These are phyloP conservation scores for Amyloporia xantha DNA, from an alignment of 768 basidiomycete genomes.

Conservation along the genomic window DNA sequence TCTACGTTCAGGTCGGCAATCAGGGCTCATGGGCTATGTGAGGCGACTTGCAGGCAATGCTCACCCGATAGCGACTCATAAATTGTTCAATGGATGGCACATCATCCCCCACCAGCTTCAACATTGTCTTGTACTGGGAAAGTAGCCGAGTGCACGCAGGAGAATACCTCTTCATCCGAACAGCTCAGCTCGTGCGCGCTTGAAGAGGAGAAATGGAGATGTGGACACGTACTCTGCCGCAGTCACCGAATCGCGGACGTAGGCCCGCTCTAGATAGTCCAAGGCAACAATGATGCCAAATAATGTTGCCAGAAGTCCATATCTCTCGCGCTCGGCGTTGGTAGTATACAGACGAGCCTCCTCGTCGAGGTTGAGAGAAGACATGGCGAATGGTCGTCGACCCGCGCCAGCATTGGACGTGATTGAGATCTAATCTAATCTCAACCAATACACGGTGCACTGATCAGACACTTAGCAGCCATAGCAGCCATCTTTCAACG, in stretches of 20 bases:
- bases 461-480: too few species aligned
- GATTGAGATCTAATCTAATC: background rate
- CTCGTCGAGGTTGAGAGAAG: constrained; percentile 67
- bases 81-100: constrained; percentile 85
- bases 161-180: constrained; percentile 68
- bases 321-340: constrained; percentile 85
- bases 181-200: constrained; percentile 23
- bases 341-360: constrained; percentile 84
- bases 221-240: constrained; percentile 90
- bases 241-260: constrained; percentile 88
- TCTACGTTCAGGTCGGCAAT: too few species aligned
- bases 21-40: too few species aligned
- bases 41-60: too few species aligned
- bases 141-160: constrained; percentile 92
- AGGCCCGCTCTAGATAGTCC: constrained; percentile 93
- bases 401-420: background rate
- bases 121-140: constrained; percentile 95
- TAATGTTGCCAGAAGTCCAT: constrained; percentile 81
- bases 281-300: constrained; percentile 88
- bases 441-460: too few species aligned
- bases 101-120: constrained; percentile 89
- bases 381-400: too few species aligned
- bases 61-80: constrained; percentile 80
- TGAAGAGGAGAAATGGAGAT: too few species aligned
- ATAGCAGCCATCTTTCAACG: too few species aligned